Evolutionary conservation across 768 basidiomycete genomes (phyloP), one percentile per base, ranked within the genome.

Genomic region (Rossbeevera mucosa): DNA sequence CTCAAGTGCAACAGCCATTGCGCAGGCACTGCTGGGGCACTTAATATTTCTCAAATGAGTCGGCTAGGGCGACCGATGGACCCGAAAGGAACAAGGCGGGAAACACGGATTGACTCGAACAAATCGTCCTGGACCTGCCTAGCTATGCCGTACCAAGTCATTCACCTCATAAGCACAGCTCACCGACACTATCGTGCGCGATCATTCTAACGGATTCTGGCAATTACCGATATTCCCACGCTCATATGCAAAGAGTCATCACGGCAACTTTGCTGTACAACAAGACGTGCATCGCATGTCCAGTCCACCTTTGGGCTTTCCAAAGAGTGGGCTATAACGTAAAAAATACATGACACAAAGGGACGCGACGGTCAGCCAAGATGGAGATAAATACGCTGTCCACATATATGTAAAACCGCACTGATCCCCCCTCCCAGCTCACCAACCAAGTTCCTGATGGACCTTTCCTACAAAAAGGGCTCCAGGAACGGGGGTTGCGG

Each of bases 391-490:
- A 33, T 49, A 16, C 29, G 14, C 26, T 18, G 21, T n/a, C 31
- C 16, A 13, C 22, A 14, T 28, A 25, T 11, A 40, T 8, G 7
- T 13, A 22, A 8, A 18, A 33, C 20, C 14, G 14, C 26, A 20
- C 49, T 43, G 21, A 14, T 33, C 47, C 16, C 18, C 18, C 26
- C 7, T 24, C 30, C 21, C 24, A 5, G 9, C 31, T 48, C 6
- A 46, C 50, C 33, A 53, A 5, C 21, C 36, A n/a, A 61, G 46
- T 16, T 28, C 8, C 45, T 58, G 53, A 43, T 64, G 62, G 4
- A 56, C 62, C 0, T 4, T 25, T 6, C 51, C 52, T 2, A 0
- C 0, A 18, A 54, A 43, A 14, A 64, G 54, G 13, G 57, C 53
- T 9, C 59, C 59, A 0, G 21, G 2, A 18, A 44, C 59, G 8